Conservation (phyloP, 148 eudicot species). For the Suaeda aralocaspica region DNA sequence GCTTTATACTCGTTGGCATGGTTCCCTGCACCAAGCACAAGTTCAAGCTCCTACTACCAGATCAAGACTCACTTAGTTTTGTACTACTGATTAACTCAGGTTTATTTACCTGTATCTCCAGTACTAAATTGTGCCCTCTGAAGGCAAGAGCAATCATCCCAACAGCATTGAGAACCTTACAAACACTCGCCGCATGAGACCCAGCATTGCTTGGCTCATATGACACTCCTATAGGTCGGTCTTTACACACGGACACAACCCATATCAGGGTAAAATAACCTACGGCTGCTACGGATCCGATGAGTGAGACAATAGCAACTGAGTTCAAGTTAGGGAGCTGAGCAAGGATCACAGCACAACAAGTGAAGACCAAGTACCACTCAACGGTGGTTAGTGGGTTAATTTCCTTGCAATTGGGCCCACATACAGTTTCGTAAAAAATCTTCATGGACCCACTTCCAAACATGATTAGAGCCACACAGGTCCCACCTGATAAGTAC, state of each 20-base stretch:
- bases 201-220: slow-evolving; percentile 23
- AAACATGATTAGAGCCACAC: slow-evolving; percentile 61
- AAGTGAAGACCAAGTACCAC: slow-evolving; percentile 67
- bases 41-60: no score
- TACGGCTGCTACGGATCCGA: slow-evolving; percentile 60
- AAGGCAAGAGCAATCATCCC: slow-evolving; percentile 72
- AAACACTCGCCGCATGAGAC: slow-evolving; percentile 34
- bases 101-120: slow-evolving; percentile 84
- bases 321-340: slow-evolving; percentile 88
- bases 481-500: slow-evolving; percentile 86
- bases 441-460: slow-evolving; percentile 58
- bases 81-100: no score
- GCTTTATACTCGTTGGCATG: slow-evolving; percentile 55
- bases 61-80: no score
- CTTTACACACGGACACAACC: slow-evolving; percentile 46
- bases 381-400: slow-evolving; percentile 34
- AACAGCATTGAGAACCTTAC: slow-evolving; percentile 48
- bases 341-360: slow-evolving; percentile 50
- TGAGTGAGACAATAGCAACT: slow-evolving; percentile 60
- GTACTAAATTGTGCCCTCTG: slow-evolving; percentile 77
- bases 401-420: slow-evolving; percentile 19
- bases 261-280: slow-evolving; percentile 61
- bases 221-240: slow-evolving; percentile 32
- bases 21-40: slow-evolving; percentile 51
- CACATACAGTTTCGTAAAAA: slow-evolving; percentile 43